These are phyloP conservation scores for Orbilia javanica DNA, from an alignment of 2,329 filamentous ascomycete genomes.

Conservation along the genomic window DNA sequence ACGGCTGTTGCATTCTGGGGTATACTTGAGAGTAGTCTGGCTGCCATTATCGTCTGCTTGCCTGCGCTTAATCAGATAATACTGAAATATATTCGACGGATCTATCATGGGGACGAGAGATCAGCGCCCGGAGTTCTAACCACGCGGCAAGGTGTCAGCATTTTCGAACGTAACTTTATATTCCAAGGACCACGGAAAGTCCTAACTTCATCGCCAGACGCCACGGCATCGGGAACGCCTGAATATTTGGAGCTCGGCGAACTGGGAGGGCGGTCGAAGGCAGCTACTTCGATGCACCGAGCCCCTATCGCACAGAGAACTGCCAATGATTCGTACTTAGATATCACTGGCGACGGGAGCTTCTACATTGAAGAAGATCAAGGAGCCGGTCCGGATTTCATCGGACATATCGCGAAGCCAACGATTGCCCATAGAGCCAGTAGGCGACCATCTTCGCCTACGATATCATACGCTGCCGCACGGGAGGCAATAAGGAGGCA, in stretches of 20 bases:
- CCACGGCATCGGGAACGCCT: constrained; percentile 11
- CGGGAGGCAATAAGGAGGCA: background rate
- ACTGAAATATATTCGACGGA: constrained; percentile 11
- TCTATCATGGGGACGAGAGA: constrained; percentile 8
- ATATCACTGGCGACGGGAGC: background rate
- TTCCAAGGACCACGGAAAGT: constrained; percentile 12
- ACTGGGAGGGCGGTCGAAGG: background rate
- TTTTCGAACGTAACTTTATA: constrained; percentile 28
- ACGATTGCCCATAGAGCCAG: background rate
- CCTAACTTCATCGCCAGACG: constrained; percentile 28
- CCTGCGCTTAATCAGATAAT: constrained; percentile 38
- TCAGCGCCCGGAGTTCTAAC: background rate
- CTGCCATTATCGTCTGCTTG: constrained; percentile 29
- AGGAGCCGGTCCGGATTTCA: background rate
- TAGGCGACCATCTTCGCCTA: constrained; percentile 34
- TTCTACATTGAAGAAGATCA: constrained; percentile 21
- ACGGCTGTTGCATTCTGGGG: constrained; percentile 41
- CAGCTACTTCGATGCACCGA: constrained; percentile 34
- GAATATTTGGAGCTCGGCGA: constrained; percentile 33
- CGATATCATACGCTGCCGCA: constrained; percentile 17
- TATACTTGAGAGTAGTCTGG: constrained; percentile 38
- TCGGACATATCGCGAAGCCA: background rate
- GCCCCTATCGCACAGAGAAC: background rate
- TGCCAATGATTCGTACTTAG: constrained; percentile 38
- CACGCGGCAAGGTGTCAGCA: constrained; percentile 35